Evolutionary conservation across 1,284 basidiomycete species (phyloP), one percentile per base, ranked within the genome.

Genomic region (Erythrobasidium hasegawianum): DNA sequence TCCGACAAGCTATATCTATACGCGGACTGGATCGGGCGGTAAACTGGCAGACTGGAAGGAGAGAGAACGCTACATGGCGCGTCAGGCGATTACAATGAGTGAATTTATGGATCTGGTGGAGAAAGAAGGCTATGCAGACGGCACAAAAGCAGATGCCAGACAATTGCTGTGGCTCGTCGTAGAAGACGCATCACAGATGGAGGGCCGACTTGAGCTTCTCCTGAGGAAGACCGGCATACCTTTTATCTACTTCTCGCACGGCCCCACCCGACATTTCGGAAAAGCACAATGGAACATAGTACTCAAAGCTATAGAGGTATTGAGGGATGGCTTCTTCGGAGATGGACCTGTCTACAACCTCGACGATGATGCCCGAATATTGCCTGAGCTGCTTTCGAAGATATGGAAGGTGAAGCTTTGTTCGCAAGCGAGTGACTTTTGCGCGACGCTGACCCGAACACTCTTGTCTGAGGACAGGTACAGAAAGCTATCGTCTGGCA

Each of bases 221-320:
- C 49, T 61, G 3, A 41, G 54, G 22, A 40, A 29, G 22, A 41
- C 33, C n/a, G 59, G 50, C 11, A 49, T 53, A 41, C 49, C 49
- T 61, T 64, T 56, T 26, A 52, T 64, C 24, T 64, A 64, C 43
- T 64, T 64, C 26, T 52, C 61, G 1, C 53, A 56, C 16, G 61
- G 61, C 18, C 61, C 61, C 18, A 64, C 61, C 1, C 55, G 54
- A 57, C 47, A 52, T 49, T 54, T 56, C 22, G 61, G 61, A 14
- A 52, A 56, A 29, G 61, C 61, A 49, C 61, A 64, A 27, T 64
- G 61, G 61, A 64, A 64, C 29, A 53, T 54, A 26, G 61, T 41
- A 18, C 53, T 56, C n/a, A 33, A 53, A 49, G 61, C 61, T 8
- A 54, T 64, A 11, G 61, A 64, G 43, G 61, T 64, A 18, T 29